Conservation (phyloP, 1,284 basidiomycete genomes). For the Xanthoconium separans region DNA sequence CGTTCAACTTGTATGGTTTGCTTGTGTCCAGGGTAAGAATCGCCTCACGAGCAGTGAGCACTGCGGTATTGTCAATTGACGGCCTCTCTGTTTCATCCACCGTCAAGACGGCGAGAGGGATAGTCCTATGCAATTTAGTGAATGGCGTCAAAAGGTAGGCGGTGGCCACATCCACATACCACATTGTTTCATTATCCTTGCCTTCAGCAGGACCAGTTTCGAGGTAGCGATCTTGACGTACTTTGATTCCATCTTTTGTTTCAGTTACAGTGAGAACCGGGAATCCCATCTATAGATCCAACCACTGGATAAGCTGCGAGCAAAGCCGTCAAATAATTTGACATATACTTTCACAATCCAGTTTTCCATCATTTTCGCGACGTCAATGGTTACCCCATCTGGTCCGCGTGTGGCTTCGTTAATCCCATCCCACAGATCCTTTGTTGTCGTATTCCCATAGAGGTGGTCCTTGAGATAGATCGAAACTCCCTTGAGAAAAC, state of each 20-base stretch:
- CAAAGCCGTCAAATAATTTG: neutral
- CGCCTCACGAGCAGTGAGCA: conserved; percentile 73
- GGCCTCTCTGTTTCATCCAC: conserved; percentile 58
- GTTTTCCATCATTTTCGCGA: conserved; percentile 84
- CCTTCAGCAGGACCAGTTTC: conserved; percentile 77
- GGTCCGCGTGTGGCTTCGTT: conserved; percentile 64
- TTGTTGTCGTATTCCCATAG: conserved; percentile 84
- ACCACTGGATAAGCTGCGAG: neutral
- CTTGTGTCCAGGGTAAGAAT: conserved; percentile 68
- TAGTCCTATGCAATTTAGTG: conserved; percentile 48
- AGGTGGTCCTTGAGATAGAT: conserved; percentile 89
- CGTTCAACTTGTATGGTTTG: conserved; percentile 86
- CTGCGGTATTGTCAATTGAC: conserved; percentile 58
- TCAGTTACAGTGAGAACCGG: conserved; percentile 90
- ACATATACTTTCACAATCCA: conserved; percentile 81
- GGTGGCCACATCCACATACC: conserved; percentile 45
- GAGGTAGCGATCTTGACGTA: conserved; percentile 93
- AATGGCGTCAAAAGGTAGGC: neutral
- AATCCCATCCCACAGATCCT: conserved; percentile 91
- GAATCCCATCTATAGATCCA: conserved; percentile 64
- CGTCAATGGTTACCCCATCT: conserved; percentile 46
- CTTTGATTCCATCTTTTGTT: conserved; percentile 61
- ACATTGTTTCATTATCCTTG: conserved; percentile 90
- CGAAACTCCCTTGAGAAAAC: conserved; percentile 85
- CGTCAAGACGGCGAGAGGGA: conserved; percentile 81